Evolutionary conservation across 352 stramenopile species (phyloP), one percentile per base, ranked within the genome.

Genomic region (Globisporangium sylvaticum): DNA sequence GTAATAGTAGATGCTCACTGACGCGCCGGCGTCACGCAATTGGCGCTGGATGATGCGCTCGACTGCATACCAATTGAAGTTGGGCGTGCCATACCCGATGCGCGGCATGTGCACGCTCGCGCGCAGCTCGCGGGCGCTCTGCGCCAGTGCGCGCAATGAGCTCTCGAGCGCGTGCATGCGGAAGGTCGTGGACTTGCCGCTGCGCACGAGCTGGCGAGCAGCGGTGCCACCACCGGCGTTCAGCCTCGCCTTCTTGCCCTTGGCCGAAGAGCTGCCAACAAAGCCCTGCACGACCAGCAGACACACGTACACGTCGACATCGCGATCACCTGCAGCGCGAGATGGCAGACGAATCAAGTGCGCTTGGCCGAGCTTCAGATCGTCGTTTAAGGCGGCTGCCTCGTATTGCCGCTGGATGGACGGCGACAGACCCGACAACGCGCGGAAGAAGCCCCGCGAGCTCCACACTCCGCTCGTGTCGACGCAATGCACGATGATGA

Each of bases 31-130:
- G 58, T 90, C 83, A 20, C 79, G 74, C 67, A 93, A 66, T 37
- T 85, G 77, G 7, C 84, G 81, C 58, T 84, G 81, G 62, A 91
- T 69, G 44, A 93, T 72, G 50, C 85, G 85, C 75, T 91, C 85
- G 34, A 91, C 85, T 10, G 83, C 81, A 69, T 93, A 93, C 85
- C 85, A 93, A 63, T 93, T 93, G 73, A 91, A 93, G 50, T 78
- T 71, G 2, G 85, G 81, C 20, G 85, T 91, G 53, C 83, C 85
- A 58, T 89, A 90, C 54, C 85, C 85, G 42, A 93, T 91, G 50
- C 85, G 83, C 29, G 85, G 85, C 66, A 93, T 80, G 80, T 93
- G 83, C 62, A 93, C 71, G 44, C 75, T 89, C 53, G 83, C 85
- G 12, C 69, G 29, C 31, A 89, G 62, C 24, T 67, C 50, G 4